Evolutionary conservation across 306 rosid genomes (phyloP).

Genomic region (Vachellia collinsii): DNA sequence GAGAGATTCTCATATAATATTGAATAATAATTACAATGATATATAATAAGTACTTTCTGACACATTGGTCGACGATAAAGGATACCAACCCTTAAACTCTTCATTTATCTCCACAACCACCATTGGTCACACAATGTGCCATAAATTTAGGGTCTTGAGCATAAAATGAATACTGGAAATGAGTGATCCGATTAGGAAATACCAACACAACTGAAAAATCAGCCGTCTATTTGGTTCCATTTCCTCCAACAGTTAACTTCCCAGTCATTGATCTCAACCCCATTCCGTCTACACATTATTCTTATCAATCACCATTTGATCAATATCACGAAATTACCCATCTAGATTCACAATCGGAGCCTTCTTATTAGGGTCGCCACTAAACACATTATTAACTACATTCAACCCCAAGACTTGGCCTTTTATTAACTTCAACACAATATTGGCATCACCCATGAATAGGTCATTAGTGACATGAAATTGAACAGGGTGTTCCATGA

Average conservation of each 20-base stretch:
- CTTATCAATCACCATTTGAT: conserved; percentile 65
- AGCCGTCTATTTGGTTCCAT: conserved; percentile 65
- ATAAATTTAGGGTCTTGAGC: conserved; percentile 53
- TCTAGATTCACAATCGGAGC: no score
- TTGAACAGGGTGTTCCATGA: conserved; percentile 76
- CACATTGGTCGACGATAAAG: no score
- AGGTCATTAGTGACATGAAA: conserved; percentile 77
- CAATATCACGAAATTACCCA: no score
- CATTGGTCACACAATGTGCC: conserved; percentile 50
- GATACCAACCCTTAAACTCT: neutral
- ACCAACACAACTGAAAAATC: conserved; percentile 57
- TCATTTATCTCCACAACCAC: neutral
- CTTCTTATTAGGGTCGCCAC: conserved; percentile 47
- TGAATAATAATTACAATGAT: no score
- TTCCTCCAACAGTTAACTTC: conserved; percentile 45
- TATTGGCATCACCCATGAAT: conserved; percentile 64
- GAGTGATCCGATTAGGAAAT: conserved; percentile 55
- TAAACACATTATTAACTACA: conserved; percentile 65
- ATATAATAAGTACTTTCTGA: no score
- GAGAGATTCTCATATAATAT: neutral
- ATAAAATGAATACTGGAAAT: conserved; percentile 57
- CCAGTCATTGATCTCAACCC: conserved; percentile 66
- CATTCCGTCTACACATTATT: conserved; percentile 70
- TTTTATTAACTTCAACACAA: conserved; percentile 54
- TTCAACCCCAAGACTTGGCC: conserved; percentile 63